These are phyloP conservation scores for Penicillium sp. DNA, from an alignment of 2,329 filamentous ascomycete genomes.

Conservation along the genomic window DNA sequence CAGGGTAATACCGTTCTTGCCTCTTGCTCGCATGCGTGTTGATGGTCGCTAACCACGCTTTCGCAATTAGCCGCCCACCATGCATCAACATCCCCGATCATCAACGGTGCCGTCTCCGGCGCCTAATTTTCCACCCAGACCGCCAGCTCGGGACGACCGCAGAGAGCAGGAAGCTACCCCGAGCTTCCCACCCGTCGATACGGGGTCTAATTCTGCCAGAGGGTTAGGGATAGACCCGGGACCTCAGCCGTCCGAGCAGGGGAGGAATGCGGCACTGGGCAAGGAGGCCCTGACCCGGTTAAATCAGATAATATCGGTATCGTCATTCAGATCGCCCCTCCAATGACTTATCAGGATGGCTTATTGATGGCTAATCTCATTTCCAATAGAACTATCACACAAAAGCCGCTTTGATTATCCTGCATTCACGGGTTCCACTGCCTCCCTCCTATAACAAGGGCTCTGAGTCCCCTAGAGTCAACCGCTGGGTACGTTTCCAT, in stretches of 20 bases:
- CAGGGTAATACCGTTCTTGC: conserved; percentile 17
- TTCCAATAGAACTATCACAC: conserved; percentile 76
- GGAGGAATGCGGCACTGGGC: conserved; percentile 52
- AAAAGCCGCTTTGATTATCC: conserved; percentile 80
- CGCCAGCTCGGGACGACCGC: conserved; percentile 71
- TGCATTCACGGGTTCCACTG: conserved; percentile 76
- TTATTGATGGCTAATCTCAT: conserved; percentile 24
- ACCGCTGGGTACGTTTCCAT: conserved; percentile 73
- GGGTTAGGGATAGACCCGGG: conserved; percentile 53
- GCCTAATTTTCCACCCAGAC: conserved; percentile 69
- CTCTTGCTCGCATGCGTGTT: not conserved
- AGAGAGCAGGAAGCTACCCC: conserved; percentile 64
- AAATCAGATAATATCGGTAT: conserved; percentile 89
- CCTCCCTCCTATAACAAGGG: conserved; percentile 57
- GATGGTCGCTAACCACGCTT: not conserved
- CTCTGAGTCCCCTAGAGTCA: conserved; percentile 64
- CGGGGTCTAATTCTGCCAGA: conserved; percentile 51
- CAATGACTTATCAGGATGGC: conserved; percentile 2
- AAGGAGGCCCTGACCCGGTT: conserved; percentile 74
- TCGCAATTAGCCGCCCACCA: conserved; percentile 44
- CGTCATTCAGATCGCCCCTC: conserved; percentile 15
- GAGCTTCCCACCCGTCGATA: conserved; percentile 55
- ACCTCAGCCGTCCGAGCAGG: conserved; percentile 44
- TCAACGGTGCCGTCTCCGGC: conserved; percentile 65
- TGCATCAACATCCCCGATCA: conserved; percentile 88